Conservation (phyloP, 2,329 filamentous ascomycete genomes). For the Cephalotrichum gorgonifer region DNA sequence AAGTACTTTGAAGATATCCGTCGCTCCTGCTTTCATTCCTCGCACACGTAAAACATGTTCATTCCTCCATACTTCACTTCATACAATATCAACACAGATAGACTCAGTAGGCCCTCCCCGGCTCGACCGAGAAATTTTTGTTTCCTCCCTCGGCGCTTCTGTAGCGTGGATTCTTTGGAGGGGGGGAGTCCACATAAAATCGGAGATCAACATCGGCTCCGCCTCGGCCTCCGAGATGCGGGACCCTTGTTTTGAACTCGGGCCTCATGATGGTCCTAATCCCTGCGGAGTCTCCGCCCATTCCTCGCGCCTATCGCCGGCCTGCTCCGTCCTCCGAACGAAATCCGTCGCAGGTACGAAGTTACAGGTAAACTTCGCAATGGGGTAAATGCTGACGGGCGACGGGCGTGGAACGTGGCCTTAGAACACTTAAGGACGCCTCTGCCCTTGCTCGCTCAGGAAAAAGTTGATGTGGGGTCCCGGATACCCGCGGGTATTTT, state of each 20-base stretch:
- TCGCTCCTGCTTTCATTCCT: background rate
- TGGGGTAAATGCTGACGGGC: too few species aligned
- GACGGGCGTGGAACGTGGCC: too few species aligned
- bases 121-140: constrained; percentile 1
- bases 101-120: background rate
- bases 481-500: too few species aligned
- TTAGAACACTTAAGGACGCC: too few species aligned
- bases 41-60: background rate
- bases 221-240: constrained; percentile 4
- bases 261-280: background rate
- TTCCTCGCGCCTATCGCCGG: background rate
- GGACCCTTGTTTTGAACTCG: background rate
- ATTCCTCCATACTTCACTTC: background rate
- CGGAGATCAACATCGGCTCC: constrained; percentile 6
- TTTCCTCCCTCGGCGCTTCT: background rate
- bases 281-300: too few species aligned
- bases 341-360: too few species aligned
- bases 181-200: background rate
- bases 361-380: too few species aligned
- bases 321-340: too few species aligned
- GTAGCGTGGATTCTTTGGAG: too few species aligned
- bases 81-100: background rate
- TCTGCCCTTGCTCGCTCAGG: too few species aligned
- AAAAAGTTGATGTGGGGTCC: too few species aligned
- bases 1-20: too few species aligned